phyloP scores from a whole-genome alignment of 768 basidiomycete genomes.

The Rhodotorula kratochvilovae region DNA sequence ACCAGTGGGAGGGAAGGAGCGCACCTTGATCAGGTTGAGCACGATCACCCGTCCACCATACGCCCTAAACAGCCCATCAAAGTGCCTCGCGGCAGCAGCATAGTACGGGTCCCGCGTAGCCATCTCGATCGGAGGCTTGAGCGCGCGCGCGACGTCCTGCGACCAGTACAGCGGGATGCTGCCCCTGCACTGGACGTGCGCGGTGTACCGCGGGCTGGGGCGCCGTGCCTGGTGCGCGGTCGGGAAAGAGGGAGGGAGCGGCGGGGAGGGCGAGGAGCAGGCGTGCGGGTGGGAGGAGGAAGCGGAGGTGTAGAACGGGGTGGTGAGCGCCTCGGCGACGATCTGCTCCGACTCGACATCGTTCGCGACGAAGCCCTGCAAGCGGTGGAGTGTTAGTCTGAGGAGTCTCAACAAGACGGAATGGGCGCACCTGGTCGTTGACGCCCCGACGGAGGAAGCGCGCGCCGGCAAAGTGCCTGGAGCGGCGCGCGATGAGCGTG shows the following conservation, averaged over 20 bases:
- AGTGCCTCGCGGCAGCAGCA: slow-evolving; percentile 85
- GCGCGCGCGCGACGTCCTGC: slow-evolving; percentile 81
- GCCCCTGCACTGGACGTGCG: slow-evolving; percentile 88
- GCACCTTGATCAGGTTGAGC: slow-evolving; percentile 87
- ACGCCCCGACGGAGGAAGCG: slow-evolving; percentile 90
- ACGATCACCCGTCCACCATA: slow-evolving; percentile 88
- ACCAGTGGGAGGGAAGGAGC: slow-evolving; percentile 44
- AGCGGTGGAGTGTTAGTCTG: slow-evolving; percentile 11
- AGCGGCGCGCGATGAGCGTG: slow-evolving; percentile 88
- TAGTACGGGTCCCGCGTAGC: slow-evolving; percentile 92
- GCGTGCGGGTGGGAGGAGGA: background rate
- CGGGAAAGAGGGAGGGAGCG: slow-evolving; percentile 46
- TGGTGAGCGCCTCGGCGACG: slow-evolving; percentile 80
- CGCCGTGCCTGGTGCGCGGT: background rate
- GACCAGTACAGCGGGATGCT: slow-evolving; percentile 94
- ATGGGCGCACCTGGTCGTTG: slow-evolving; percentile 70
- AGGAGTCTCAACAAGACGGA: background rate
- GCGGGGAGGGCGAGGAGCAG: background rate
- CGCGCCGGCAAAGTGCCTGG: slow-evolving; percentile 91
- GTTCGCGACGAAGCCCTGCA: slow-evolving; percentile 91
- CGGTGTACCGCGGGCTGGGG: slow-evolving; percentile 77
- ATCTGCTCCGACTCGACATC: slow-evolving; percentile 99
- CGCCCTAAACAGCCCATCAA: slow-evolving; percentile 79
- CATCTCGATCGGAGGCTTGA: slow-evolving; percentile 95
- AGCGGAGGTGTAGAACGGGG: slow-evolving; percentile 57